These are phyloP conservation scores for Cystobasidium ongulense DNA, from an alignment of 768 basidiomycete species.

Conservation along the genomic window DNA sequence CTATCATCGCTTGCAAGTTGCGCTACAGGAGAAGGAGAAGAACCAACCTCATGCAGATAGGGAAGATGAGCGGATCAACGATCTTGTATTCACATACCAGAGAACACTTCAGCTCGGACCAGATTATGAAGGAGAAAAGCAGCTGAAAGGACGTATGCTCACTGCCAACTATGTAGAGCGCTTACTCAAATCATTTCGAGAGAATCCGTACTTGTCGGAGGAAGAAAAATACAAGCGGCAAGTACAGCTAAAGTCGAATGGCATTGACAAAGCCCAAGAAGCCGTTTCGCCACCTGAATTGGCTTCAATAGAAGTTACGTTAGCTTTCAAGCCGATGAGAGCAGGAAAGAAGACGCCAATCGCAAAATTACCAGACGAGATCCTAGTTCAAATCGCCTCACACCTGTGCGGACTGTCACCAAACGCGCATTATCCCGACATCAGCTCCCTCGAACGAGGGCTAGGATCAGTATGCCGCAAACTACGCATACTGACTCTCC, in stretches of 20 bases:
- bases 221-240: neutral
- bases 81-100: constrained; percentile 33
- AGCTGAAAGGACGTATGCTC: constrained; percentile 37
- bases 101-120: constrained; percentile 38
- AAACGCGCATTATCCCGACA: constrained; percentile 3
- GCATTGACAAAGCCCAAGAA: neutral
- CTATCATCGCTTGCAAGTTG: constrained; percentile 31
- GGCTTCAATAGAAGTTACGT: neutral
- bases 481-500: constrained; percentile 19
- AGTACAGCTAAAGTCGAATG: neutral
- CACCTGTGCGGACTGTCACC: constrained; percentile 15
- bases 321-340: constrained; percentile 34
- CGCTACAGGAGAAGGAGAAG: neutral
- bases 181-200: constrained; percentile 33
- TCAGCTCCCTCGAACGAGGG: constrained; percentile 20
- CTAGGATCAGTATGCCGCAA: constrained; percentile 24
- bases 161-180: constrained; percentile 26
- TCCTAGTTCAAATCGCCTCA: constrained; percentile 36
- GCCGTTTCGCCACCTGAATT: neutral
- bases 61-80: neutral
- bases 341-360: constrained; percentile 31
- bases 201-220: constrained; percentile 33
- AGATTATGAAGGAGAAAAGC: constrained; percentile 38
- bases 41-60: neutral
- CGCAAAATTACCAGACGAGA: constrained; percentile 35